These are phyloP conservation scores for Camellia lanceoleosa DNA, from an alignment of 148 eudicot genomes.

Conservation along the genomic window DNA sequence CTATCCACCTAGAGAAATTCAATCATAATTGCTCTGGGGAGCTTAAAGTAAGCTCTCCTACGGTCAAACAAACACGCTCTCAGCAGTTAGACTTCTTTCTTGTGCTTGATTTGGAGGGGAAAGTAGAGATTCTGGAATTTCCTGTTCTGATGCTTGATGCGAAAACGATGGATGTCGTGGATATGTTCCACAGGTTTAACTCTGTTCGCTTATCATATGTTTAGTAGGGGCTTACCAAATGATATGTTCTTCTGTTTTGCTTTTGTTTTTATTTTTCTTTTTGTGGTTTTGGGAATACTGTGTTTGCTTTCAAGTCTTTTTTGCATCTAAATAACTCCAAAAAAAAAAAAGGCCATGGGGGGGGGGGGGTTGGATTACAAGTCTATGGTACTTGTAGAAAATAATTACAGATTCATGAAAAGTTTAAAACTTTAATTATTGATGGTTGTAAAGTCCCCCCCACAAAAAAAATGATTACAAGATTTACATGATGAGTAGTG, in stretches of 20 bases:
- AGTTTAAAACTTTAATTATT: too few species aligned
- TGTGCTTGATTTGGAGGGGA: constrained; percentile 94
- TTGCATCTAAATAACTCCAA: neutral
- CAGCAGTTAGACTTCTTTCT: constrained; percentile 74
- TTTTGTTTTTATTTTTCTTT: neutral
- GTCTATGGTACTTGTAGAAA: too few species aligned
- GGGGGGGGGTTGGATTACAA: too few species aligned
- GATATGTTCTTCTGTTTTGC: neutral
- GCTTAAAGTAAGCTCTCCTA: constrained; percentile 34
- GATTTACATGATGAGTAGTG: too few species aligned
- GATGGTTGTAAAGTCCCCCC: too few species aligned
- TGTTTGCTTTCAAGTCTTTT: neutral
- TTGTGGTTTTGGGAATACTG: neutral
- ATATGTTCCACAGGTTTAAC: constrained; percentile 84
- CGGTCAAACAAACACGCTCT: constrained; percentile 28
- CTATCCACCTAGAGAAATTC: constrained; percentile 63
- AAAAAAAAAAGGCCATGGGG: too few species aligned
- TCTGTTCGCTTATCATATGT: constrained; percentile 14
- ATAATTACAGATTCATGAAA: too few species aligned
- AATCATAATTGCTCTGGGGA: constrained; percentile 58
- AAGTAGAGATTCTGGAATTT: constrained; percentile 93
- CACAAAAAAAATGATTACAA: too few species aligned
- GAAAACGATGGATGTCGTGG: constrained; percentile 64
- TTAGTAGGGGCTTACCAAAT: neutral
- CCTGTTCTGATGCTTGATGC: constrained; percentile 85